Evolutionary conservation across 1,284 basidiomycete species (phyloP).

Genomic region (Meripilus lineatus): DNA sequence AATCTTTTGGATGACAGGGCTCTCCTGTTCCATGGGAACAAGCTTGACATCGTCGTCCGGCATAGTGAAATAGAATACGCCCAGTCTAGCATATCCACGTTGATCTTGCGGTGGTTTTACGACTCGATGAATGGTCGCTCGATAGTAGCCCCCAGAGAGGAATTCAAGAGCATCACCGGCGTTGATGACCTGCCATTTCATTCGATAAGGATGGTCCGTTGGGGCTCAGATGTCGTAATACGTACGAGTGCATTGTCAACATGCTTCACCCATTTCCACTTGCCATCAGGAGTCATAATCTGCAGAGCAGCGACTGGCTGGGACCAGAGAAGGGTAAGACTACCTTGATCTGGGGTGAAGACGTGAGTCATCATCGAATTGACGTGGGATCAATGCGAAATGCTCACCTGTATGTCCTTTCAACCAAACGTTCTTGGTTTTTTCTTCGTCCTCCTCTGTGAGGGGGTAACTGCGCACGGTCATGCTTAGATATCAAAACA

Average conservation of each 20-base stretch:
- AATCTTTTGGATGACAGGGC: slow-evolving; percentile 25
- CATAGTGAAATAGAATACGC: slow-evolving; percentile 39
- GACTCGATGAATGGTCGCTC: slow-evolving; percentile 39
- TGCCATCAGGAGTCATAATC: slow-evolving; percentile 44
- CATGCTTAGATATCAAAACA: no score
- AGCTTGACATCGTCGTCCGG: slow-evolving; percentile 28
- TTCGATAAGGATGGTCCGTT: not conserved
- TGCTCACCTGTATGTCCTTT: slow-evolving; percentile 54
- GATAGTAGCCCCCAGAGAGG: slow-evolving; percentile 40
- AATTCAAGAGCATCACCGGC: slow-evolving; percentile 39
- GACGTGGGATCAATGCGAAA: no score
- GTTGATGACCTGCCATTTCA: slow-evolving; percentile 38
- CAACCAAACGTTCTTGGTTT: slow-evolving; percentile 52
- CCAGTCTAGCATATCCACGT: slow-evolving; percentile 35
- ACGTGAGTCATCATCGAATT: not conserved
- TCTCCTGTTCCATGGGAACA: slow-evolving; percentile 23
- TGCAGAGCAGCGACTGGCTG: slow-evolving; percentile 57
- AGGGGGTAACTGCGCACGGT: slow-evolving; percentile 27
- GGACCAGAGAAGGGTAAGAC: slow-evolving; percentile 50
- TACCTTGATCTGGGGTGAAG: slow-evolving; percentile 41
- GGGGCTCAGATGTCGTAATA: not conserved
- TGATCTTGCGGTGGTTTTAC: slow-evolving; percentile 47
- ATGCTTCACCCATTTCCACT: slow-evolving; percentile 56
- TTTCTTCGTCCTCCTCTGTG: slow-evolving; percentile 41
- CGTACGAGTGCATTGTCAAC: slow-evolving; percentile 53